Evolutionary conservation across 257 asterid genomes (phyloP).

Genomic region (Voacanga thouarsii): DNA sequence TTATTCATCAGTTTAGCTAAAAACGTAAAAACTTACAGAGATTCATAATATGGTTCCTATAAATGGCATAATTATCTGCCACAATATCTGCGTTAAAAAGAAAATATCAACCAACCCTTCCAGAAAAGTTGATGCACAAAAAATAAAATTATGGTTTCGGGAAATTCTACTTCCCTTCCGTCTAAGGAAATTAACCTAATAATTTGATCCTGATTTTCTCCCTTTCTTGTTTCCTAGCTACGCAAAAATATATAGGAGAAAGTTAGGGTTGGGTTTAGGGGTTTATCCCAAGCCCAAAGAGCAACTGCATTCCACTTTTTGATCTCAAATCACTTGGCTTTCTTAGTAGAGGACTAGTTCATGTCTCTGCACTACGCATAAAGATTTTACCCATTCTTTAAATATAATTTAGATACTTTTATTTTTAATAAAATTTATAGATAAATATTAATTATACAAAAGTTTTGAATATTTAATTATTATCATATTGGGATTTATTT

Average conservation of each 20-base stretch:
- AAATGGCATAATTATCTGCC: conserved; percentile 92
- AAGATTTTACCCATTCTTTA: too few relatives aligned
- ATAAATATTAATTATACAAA: too few relatives aligned
- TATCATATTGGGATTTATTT: too few relatives aligned
- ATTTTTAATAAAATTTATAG: too few relatives aligned
- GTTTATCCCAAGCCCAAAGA: conserved; percentile 91
- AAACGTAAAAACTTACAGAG: conserved; percentile 59
- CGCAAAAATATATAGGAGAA: background rate
- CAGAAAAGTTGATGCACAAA: background rate
- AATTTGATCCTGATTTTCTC: too few relatives aligned
- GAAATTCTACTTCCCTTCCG: too few relatives aligned
- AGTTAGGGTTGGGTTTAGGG: conserved; percentile 15
- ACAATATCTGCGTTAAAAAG: conserved; percentile 63
- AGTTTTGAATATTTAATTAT: too few relatives aligned
- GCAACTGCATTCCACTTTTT: conserved; percentile 94
- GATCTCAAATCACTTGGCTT: conserved; percentile 72
- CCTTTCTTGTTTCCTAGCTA: background rate
- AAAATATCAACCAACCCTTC: background rate
- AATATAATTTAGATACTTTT: too few relatives aligned
- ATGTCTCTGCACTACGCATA: too few relatives aligned
- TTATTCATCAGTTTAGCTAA: background rate
- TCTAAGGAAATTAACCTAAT: too few relatives aligned
- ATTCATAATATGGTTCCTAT: conserved; percentile 97
- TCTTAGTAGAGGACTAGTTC: conserved; percentile 44
- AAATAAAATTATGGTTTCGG: too few relatives aligned